A percentile compares a stretch with the other conserved stretches of the same genome.
These are phyloP conservation scores for Gyromitra esculenta DNA, from an alignment of 2,329 filamentous ascomycete genomes.

Conservation along the genomic window DNA sequence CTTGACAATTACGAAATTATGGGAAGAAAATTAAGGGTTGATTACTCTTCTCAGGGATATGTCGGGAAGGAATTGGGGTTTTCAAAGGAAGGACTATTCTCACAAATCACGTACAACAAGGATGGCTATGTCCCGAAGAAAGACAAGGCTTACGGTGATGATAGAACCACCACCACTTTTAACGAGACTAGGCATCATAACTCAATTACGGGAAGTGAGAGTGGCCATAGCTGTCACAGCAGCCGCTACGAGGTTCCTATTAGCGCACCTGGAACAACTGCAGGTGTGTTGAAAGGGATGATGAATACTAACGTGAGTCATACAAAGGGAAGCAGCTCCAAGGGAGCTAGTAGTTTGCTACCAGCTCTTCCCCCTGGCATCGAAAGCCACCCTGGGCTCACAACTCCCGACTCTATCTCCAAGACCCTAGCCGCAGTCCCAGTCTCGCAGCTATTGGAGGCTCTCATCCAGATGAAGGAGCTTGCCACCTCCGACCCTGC, in stretches of 20 bases:
- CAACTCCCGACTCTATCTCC: slow-evolving; percentile 89
- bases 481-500: slow-evolving; percentile 82
- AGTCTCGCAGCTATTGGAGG: slow-evolving; percentile 87
- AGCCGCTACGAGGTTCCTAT: slow-evolving; percentile 29
- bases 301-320: not conserved
- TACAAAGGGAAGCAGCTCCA: not conserved
- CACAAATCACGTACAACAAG: slow-evolving; percentile 4
- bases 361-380: slow-evolving; percentile 85
- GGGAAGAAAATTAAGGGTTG: slow-evolving; percentile 91
- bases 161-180: not conserved
- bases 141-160: slow-evolving; percentile 8
- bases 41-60: slow-evolving; percentile 71
- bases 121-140: slow-evolving; percentile 27
- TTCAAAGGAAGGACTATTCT: slow-evolving; percentile 23
- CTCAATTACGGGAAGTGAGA: slow-evolving; percentile 4
- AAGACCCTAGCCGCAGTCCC: slow-evolving; percentile 87
- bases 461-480: slow-evolving; percentile 92
- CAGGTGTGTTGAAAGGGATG: not conserved
- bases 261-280: not conserved
- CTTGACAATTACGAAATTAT: slow-evolving; percentile 95
- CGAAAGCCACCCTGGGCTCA: slow-evolving; percentile 83
- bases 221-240: slow-evolving; percentile 1
- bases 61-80: slow-evolving; percentile 37
- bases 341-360: slow-evolving; percentile 63
- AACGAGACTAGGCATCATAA: slow-evolving; percentile 14